These are phyloP conservation scores for Erysimum pusillum DNA, from an alignment of 441 rosid genomes.

Conservation along the genomic window DNA sequence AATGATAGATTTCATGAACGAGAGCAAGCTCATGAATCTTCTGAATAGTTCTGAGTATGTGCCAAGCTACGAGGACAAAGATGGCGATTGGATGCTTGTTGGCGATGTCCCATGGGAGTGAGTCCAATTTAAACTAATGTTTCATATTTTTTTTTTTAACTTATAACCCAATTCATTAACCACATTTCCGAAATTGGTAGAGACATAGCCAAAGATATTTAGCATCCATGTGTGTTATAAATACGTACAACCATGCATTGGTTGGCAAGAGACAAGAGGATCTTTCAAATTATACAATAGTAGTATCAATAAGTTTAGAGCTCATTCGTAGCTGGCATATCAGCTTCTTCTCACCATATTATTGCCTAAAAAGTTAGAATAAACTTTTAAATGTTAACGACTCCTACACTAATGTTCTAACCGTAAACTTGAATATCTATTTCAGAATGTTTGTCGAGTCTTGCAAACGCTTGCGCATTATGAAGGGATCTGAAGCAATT, in stretches of 20 bases:
- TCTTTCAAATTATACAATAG: constrained; percentile 35
- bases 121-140: constrained; percentile 43
- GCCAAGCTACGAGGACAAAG: constrained; percentile 93
- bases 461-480: constrained; percentile 79
- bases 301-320: constrained; percentile 30
- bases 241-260: constrained; percentile 48
- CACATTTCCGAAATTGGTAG: constrained; percentile 37
- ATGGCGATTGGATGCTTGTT: constrained; percentile 97
- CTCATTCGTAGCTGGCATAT: constrained; percentile 47
- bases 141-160: background rate
- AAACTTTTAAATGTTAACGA: constrained; percentile 32
- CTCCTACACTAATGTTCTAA: constrained; percentile 33
- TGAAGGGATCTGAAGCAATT: constrained; percentile 87
- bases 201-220: constrained; percentile 35
- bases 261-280: constrained; percentile 50
- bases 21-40: constrained; percentile 90
- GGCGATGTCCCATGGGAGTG: constrained; percentile 99
- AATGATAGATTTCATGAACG: constrained; percentile 95
- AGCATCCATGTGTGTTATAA: constrained; percentile 43
- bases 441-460: constrained; percentile 77
- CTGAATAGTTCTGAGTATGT: constrained; percentile 92
- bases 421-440: constrained; percentile 28
- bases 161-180: constrained; percentile 23
- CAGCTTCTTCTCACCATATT: constrained; percentile 35
- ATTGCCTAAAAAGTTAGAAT: constrained; percentile 38